phyloP scores from a whole-genome alignment of 371 early-diverging fungal genomes.

The Saksenaea oblongispora region DNA sequence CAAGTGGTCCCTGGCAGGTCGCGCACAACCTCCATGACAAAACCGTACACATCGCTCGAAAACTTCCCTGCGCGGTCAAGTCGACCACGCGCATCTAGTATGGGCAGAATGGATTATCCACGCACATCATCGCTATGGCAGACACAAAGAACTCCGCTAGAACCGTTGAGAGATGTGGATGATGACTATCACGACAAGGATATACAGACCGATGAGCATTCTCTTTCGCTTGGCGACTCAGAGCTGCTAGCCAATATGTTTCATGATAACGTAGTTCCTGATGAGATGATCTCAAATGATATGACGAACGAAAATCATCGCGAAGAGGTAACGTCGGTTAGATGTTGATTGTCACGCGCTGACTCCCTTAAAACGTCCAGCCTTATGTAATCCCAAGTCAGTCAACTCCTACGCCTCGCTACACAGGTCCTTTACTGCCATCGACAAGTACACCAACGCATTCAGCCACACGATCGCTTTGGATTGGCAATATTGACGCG shows the following conservation, averaged over 20 bases:
- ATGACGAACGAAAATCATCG: slow-evolving; percentile 15
- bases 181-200: slow-evolving; percentile 7
- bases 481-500: slow-evolving; percentile 94
- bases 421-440: slow-evolving; percentile 16
- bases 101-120: slow-evolving; percentile 57
- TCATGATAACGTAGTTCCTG: slow-evolving; percentile 13
- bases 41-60: slow-evolving; percentile 40
- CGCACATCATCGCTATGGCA: slow-evolving; percentile 32
- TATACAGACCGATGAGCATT: background rate
- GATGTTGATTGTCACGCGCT: too few species aligned
- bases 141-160: slow-evolving; percentile 47
- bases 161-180: slow-evolving; percentile 42
- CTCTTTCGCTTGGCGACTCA: slow-evolving; percentile 51
- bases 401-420: slow-evolving; percentile 38
- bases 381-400: slow-evolving; percentile 36
- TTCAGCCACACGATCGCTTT: slow-evolving; percentile 82
- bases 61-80: slow-evolving; percentile 53
- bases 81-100: slow-evolving; percentile 62
- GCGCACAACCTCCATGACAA: slow-evolving; percentile 30
- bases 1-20: slow-evolving; percentile 11
- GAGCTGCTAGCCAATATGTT: slow-evolving; percentile 51
- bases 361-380: slow-evolving; percentile 6
- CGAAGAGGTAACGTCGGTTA: slow-evolving; percentile 18
- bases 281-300: background rate
- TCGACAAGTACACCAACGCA: slow-evolving; percentile 38